A percentile compares a stretch with the other conserved stretches of the same genome.
Conservation (phyloP, 352 stramenopile genomes). For the Globisporangium nodosum region DNA sequence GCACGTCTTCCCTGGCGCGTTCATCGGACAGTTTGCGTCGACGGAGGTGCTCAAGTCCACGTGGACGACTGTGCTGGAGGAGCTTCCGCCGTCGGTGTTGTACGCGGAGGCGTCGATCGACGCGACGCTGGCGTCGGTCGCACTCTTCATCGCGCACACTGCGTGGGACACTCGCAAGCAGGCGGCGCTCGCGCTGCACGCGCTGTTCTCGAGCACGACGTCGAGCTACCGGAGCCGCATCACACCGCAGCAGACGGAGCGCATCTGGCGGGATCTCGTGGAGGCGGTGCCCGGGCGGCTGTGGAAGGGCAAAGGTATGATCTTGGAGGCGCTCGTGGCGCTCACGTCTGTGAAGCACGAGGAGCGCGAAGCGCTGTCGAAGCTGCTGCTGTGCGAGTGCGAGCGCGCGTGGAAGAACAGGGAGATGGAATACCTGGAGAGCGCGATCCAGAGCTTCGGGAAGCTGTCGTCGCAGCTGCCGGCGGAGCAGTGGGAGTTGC, state of each 20-base stretch:
- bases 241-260: slow-evolving; percentile 30
- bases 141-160: slow-evolving; percentile 47
- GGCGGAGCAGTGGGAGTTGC: slow-evolving; percentile 18
- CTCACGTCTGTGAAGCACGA: slow-evolving; percentile 26
- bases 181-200: slow-evolving; percentile 53
- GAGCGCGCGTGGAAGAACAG: slow-evolving; percentile 55
- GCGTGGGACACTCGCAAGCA: slow-evolving; percentile 75
- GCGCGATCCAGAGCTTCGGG: slow-evolving; percentile 45
- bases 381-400: slow-evolving; percentile 50
- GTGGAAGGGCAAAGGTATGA: slow-evolving; percentile 70
- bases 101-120: slow-evolving; percentile 48
- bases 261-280: slow-evolving; percentile 49
- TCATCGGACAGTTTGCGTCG: slow-evolving; percentile 64
- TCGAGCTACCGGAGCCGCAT: slow-evolving; percentile 40
- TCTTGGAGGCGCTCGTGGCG: slow-evolving; percentile 63
- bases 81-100: slow-evolving; percentile 54
- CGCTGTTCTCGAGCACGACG: slow-evolving; percentile 35
- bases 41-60: slow-evolving; percentile 34
- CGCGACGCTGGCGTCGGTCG: slow-evolving; percentile 33
- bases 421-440: slow-evolving; percentile 70
- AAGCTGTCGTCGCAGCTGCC: slow-evolving; percentile 35
- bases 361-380: slow-evolving; percentile 18
- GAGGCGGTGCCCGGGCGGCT: slow-evolving; percentile 55
- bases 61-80: slow-evolving; percentile 60
- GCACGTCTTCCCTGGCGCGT: slow-evolving; percentile 66